These are phyloP conservation scores for Xylaria sp. DNA, from an alignment of 2,329 filamentous ascomycete species.

Conservation along the genomic window DNA sequence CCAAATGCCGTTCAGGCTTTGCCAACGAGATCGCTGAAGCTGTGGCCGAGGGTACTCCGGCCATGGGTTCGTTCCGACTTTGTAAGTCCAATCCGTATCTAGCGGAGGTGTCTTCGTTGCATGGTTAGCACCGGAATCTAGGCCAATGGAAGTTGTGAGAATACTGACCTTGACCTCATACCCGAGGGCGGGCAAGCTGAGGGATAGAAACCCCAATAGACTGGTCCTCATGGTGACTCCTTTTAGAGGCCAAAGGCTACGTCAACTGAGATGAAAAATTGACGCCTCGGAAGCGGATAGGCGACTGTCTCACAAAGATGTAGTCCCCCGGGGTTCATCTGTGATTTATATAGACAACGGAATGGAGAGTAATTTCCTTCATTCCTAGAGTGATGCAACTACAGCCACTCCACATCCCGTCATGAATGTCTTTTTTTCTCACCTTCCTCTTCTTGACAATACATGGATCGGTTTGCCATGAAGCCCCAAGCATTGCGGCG, in stretches of 20 bases:
- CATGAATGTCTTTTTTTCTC: constrained; percentile 6
- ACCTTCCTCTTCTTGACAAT: constrained; percentile 34
- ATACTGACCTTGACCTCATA: constrained; percentile 34
- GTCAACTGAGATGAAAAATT: constrained; percentile 4
- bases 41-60: constrained; percentile 68
- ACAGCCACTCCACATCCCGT: constrained; percentile 21
- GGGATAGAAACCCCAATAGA: constrained; percentile 16
- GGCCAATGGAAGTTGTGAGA: neutral
- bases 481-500: neutral
- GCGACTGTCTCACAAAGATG: constrained; percentile 1
- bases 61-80: constrained; percentile 61
- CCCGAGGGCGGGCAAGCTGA: constrained; percentile 24
- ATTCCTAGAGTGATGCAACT: constrained; percentile 6
- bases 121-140: constrained; percentile 8
- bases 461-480: constrained; percentile 20
- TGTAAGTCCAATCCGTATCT: constrained; percentile 37
- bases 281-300: constrained; percentile 5
- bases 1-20: constrained; percentile 69
- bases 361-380: neutral
- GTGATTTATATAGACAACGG: constrained; percentile 20
- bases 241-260: neutral
- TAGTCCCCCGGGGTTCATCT: neutral
- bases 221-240: constrained; percentile 22
- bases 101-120: constrained; percentile 32
- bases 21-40: constrained; percentile 63